Evolutionary conservation across 2,329 filamentous ascomycete genomes (phyloP).

Genomic region (Calonectria hawksworthii): DNA sequence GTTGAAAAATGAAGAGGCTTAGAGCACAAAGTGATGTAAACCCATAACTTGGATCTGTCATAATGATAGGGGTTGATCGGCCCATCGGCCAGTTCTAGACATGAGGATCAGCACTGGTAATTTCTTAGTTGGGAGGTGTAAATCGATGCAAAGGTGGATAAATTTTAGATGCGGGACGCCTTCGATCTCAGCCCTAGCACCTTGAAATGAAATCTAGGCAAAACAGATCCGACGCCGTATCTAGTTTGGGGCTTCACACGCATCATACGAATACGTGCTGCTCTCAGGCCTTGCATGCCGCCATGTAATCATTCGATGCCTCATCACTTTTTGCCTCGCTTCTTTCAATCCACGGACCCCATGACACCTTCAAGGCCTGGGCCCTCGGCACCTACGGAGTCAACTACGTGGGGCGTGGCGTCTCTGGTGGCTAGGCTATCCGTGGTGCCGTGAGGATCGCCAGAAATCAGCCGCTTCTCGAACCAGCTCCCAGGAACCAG

Average conservation of each 20-base stretch:
- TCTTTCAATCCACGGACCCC: neutral
- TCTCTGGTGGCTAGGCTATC: neutral
- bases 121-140: neutral
- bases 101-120: neutral
- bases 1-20: neutral
- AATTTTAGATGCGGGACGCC: neutral
- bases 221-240: neutral
- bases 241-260: neutral
- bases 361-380: neutral
- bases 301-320: neutral
- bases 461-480: neutral
- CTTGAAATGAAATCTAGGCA: neutral
- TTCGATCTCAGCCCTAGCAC: neutral
- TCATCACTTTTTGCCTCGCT: neutral
- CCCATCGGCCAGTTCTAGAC: neutral
- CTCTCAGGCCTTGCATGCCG: neutral
- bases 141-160: neutral
- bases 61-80: neutral
- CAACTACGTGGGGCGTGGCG: neutral
- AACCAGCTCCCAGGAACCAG: neutral
- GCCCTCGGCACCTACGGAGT: neutral
- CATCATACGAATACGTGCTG: neutral
- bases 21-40: neutral
- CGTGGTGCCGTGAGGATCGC: neutral
- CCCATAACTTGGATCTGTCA: neutral